Evolutionary conservation across 768 basidiomycete species (phyloP), one percentile per base, ranked within the genome.

Genomic region (Calocybe indica): DNA sequence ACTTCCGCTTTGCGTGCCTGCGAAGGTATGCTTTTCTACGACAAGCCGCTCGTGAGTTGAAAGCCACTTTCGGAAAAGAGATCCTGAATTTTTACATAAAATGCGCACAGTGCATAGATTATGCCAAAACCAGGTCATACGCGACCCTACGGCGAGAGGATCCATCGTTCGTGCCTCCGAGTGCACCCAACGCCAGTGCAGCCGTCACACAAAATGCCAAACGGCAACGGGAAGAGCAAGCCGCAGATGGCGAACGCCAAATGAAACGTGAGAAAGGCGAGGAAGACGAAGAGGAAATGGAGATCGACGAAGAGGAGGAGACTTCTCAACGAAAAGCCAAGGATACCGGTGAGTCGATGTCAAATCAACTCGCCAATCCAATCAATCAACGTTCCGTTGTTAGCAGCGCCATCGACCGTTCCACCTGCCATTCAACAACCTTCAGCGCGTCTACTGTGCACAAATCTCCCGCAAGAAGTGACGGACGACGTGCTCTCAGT

Each of bases 1-100:
- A 97, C 95, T 5, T 81, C 91, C 46, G 95, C 95, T 33, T 78
- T 97, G 82, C 79, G 95, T 42, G 91, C 87, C 40, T 87, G 93
- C 61, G 88, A 92, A 59, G 95, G 95, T 46, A 89, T 95, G 80
- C 53, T 81, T 28, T 95, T 95, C 67, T 96, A 95, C 61, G 88
- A 92, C 60, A 93, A 92, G 60, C 88, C 89, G 28, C 76, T 95
- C 69, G 92, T 93, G 65, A 70, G 85, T 73, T n/a, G 33, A 38
- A 9, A 32, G 15, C 31, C 37, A 48, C 22, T 33, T 11, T 52
- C 48, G 41, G 44, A 45, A 52, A 46, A 31, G 37, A 45, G 38
- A 43, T 46, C 34, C 42, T 29, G 40, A 30, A 37, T 47, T 48
- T 48, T 22, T 22, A 22, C 22, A 22, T 22, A 22, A 22, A 22